Percentiles rank a stretch among this genome's conserved stretches.
phyloP scores from a whole-genome alignment of 495 filamentous ascomycete genomes.

The Annulohypoxylon stygium region DNA sequence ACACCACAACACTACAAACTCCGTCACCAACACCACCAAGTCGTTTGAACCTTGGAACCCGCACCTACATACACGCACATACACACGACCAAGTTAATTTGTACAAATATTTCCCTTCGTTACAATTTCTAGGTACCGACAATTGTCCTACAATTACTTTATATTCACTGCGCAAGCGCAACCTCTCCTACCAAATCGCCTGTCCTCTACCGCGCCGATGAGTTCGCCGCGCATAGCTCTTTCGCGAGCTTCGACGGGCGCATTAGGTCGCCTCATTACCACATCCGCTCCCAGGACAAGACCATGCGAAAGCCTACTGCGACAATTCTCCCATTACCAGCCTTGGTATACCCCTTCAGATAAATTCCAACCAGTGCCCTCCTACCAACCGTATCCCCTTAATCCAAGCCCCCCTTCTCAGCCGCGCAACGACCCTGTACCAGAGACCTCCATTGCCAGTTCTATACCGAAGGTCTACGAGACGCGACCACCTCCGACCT shows the following conservation, averaged over 20 bases:
- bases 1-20: too few relatives aligned
- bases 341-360: conserved; percentile 66
- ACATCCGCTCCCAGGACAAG: conserved; percentile 53
- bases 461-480: conserved; percentile 67
- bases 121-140: not conserved
- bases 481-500: conserved; percentile 56
- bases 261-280: conserved; percentile 65
- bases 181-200: not conserved
- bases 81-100: not conserved
- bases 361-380: conserved; percentile 77
- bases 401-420: conserved; percentile 69
- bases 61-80: not conserved
- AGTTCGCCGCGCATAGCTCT: conserved; percentile 46
- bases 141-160: not conserved
- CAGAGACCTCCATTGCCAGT: conserved; percentile 78
- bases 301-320: conserved; percentile 66
- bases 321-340: conserved; percentile 75
- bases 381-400: conserved; percentile 81
- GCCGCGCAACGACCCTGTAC: conserved; percentile 73
- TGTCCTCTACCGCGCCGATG: conserved; percentile 38
- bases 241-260: conserved; percentile 65
- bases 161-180: not conserved
- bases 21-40: too few relatives aligned
- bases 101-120: not conserved
- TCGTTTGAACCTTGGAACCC: not conserved